Base-by-base conservation (phyloP, 2,329 filamentous ascomycete genomes). In the Colletotrichum sojae region DNA sequence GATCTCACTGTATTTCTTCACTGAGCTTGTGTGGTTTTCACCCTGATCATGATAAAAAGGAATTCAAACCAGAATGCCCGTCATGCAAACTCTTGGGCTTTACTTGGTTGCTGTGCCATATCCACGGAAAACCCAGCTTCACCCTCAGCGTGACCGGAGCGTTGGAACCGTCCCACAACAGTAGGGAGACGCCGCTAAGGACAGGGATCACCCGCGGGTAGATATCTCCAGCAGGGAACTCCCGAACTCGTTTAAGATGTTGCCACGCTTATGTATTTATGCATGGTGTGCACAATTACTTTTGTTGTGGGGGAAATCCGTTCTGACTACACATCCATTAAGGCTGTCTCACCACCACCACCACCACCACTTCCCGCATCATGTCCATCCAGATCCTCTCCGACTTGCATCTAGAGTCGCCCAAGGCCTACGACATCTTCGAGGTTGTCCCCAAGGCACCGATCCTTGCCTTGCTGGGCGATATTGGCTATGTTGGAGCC, bases 351-450 rank as follows among this genome's bases (percentile, higher is more conserved):
- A n/a, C n/a, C n/a, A n/a, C n/a, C n/a, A n/a, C n/a, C 22, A 22
- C 22, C 22, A 22, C 22, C 22, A 22, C 22, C 22, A 22, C 22
- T 22, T 22, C 22, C 22, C 22, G 22, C 22, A 22, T 22, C 52
- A 64, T 57, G 61, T 6, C 43, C 1, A 15, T 83, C 25, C 81
- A 89, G 71, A 83, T 90, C 53, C 65, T 89, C 18, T 89, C 87
- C 0, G 88, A 90, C 75, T 79, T 90, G 5, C 88, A 90, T 70
- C 80, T 90, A 6, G 87, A 90, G 73, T 73, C 75, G 10, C 81
- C 83, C 0, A 78, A 80, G 51, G 77, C 78, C 18, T 90, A 90
- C 74, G 83, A 87, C 40, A 27, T 78, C 22, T 90, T 86, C 72
- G 73, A 84, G 2, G 83, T 89, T 25, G 57, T 73, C 0, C 82